These are phyloP conservation scores for Aspergillus quadricinctus DNA, from an alignment of 2,329 filamentous ascomycete species.

Conservation along the genomic window DNA sequence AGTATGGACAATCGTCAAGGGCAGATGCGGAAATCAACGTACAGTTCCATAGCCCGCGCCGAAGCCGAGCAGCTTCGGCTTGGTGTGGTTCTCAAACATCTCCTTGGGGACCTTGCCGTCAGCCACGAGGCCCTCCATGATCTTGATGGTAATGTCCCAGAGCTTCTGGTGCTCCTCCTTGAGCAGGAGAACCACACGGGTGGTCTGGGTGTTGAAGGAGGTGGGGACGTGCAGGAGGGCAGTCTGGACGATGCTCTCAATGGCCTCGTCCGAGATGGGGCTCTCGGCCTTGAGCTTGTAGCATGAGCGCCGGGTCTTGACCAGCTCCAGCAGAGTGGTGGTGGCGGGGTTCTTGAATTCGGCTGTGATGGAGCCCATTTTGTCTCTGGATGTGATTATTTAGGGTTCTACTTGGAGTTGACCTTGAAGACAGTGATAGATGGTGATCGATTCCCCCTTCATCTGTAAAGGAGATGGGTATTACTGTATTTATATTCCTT, in stretches of 20 bases:
- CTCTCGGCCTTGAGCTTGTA: conserved; percentile 30
- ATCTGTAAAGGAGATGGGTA: neutral
- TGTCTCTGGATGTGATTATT: conserved; percentile 7
- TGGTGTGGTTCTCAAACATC: conserved; percentile 43
- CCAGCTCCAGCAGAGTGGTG: conserved; percentile 26
- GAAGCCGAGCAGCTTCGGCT: conserved; percentile 55
- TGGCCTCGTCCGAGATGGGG: conserved; percentile 29
- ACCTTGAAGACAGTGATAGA: no score
- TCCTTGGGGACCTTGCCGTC: conserved; percentile 52
- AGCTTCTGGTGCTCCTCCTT: conserved; percentile 82
- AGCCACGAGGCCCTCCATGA: conserved; percentile 43
- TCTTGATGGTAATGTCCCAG: conserved; percentile 72
- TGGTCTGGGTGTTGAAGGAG: conserved; percentile 83
- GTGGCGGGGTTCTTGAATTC: conserved; percentile 32
- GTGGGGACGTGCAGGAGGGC: conserved; percentile 66
- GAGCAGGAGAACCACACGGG: conserved; percentile 71
- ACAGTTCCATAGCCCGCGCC: conserved; percentile 70
- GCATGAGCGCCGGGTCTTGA: conserved; percentile 28
- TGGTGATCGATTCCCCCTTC: neutral
- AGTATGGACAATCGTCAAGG: neutral
- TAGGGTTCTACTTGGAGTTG: no score
- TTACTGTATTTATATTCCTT: neutral
- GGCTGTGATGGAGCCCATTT: conserved; percentile 33
- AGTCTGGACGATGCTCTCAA: conserved; percentile 26
- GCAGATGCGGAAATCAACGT: conserved; percentile 36